Evolutionary conservation across 1,139 yeast genomes (phyloP).

Genomic region (Meyerozyma athensensis): DNA sequence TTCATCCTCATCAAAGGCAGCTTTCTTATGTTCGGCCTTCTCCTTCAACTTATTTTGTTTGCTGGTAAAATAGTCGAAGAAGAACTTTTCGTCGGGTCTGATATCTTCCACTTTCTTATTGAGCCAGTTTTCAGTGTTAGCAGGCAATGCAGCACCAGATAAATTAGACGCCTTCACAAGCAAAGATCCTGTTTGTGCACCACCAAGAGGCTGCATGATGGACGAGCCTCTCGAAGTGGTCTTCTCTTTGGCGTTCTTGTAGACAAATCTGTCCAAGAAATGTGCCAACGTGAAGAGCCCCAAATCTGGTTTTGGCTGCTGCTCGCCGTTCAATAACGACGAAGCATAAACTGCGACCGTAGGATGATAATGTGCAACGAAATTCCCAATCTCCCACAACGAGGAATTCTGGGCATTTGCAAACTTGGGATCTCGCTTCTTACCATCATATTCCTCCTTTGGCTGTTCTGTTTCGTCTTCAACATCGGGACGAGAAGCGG

Average conservation of each 20-base stretch:
- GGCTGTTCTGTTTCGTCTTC: slow-evolving; percentile 13
- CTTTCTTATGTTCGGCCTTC: slow-evolving; percentile 20
- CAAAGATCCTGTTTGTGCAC: slow-evolving; percentile 73
- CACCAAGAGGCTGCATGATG: slow-evolving; percentile 97
- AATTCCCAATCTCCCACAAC: slow-evolving; percentile 79
- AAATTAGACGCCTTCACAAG: slow-evolving; percentile 66
- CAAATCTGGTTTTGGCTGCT: slow-evolving; percentile 73
- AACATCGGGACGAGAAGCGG: slow-evolving; percentile 32
- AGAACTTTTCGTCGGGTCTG: slow-evolving; percentile 85
- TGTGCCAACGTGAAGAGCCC: slow-evolving; percentile 85
- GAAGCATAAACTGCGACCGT: slow-evolving; percentile 80
- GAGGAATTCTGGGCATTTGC: slow-evolving; percentile 80
- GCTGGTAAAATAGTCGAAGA: slow-evolving; percentile 77
- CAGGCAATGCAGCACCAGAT: slow-evolving; percentile 50
- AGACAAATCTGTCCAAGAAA: slow-evolving; percentile 92
- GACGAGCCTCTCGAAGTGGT: slow-evolving; percentile 72
- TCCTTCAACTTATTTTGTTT: slow-evolving; percentile 47
- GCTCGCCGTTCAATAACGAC: slow-evolving; percentile 45
- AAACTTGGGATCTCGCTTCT: slow-evolving; percentile 84
- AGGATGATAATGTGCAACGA: slow-evolving; percentile 85
- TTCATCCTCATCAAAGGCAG: slow-evolving; percentile 20
- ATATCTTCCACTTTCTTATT: slow-evolving; percentile 58
- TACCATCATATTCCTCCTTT: slow-evolving; percentile 64
- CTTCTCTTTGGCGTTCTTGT: slow-evolving; percentile 85
- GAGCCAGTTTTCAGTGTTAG: slow-evolving; percentile 81